Conservation (phyloP, 1,284 basidiomycete genomes). For the Ustilago cynodontis region DNA sequence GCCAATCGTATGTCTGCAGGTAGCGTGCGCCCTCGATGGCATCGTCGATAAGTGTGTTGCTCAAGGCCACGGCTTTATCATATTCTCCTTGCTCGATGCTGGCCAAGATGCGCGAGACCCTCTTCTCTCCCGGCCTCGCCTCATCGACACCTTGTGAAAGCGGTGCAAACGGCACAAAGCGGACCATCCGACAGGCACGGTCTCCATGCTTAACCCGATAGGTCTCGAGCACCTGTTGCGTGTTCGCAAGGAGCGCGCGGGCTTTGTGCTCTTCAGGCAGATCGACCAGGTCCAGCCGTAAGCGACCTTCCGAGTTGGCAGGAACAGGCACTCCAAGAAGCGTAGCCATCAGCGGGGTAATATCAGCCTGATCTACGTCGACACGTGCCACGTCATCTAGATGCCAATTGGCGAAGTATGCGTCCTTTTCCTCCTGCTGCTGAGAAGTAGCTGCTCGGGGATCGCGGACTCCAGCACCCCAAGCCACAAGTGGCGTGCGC, state of each 20-base stretch:
- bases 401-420: conserved; percentile 60
- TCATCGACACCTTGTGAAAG: conserved; percentile 18
- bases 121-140: conserved; percentile 70
- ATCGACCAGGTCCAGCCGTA: conserved; percentile 68
- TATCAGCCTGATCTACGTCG: conserved; percentile 85
- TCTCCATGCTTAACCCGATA: conserved; percentile 79
- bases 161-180: conserved; percentile 47
- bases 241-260: conserved; percentile 78
- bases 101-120: conserved; percentile 68
- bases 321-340: conserved; percentile 59
- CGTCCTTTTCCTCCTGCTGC: conserved; percentile 30
- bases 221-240: conserved; percentile 82
- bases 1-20: conserved; percentile 85
- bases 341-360: conserved; percentile 79
- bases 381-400: conserved; percentile 47
- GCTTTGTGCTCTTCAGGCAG: conserved; percentile 73
- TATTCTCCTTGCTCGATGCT: conserved; percentile 71
- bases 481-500: conserved; percentile 84
- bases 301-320: conserved; percentile 70
- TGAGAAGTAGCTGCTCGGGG: conserved; percentile 17
- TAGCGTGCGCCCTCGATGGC: conserved; percentile 81
- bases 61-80: conserved; percentile 74
- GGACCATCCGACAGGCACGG: conserved; percentile 45
- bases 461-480: conserved; percentile 77
- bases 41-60: conserved; percentile 75